These are phyloP conservation scores for Symbiodinium pilosum DNA, from an alignment of 73 alveolate species.

Conservation along the genomic window DNA sequence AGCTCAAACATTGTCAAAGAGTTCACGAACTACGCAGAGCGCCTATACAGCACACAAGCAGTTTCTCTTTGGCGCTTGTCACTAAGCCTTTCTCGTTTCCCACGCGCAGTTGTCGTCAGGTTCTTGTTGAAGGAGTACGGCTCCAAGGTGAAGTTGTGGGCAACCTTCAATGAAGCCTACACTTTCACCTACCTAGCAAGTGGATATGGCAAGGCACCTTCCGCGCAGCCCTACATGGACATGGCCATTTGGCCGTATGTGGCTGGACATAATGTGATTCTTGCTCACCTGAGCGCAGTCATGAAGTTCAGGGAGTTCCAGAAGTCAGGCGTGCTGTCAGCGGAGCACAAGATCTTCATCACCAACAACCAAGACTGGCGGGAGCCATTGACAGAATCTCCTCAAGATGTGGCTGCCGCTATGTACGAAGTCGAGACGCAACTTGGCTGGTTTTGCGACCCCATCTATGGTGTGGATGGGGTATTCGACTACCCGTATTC, in stretches of 20 bases:
- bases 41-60: too few relatives aligned
- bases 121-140: slow-evolving; percentile 62
- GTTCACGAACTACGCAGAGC: slow-evolving; percentile 15
- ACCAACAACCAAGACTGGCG: slow-evolving; percentile 94
- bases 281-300: slow-evolving; percentile 58
- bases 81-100: too few relatives aligned
- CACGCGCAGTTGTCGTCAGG: too few relatives aligned
- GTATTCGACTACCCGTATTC: slow-evolving; percentile 62
- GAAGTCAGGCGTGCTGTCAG: background rate
- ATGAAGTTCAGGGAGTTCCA: slow-evolving; percentile 76
- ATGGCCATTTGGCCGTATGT: slow-evolving; percentile 72
- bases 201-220: slow-evolving; percentile 89
- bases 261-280: slow-evolving; percentile 79
- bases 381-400: slow-evolving; percentile 36
- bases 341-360: slow-evolving; percentile 50
- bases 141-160: slow-evolving; percentile 72
- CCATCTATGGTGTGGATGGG: slow-evolving; percentile 72
- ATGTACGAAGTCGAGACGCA: slow-evolving; percentile 34
- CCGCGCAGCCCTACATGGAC: slow-evolving; percentile 74
- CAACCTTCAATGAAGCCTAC: slow-evolving; percentile 86
- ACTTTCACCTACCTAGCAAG: slow-evolving; percentile 61
- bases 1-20: slow-evolving; percentile 20
- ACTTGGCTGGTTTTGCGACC: slow-evolving; percentile 76
- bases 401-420: slow-evolving; percentile 75
- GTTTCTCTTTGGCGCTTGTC: too few relatives aligned